phyloP scores from a whole-genome alignment of 305 asterid species.

The Solanum chacoense region DNA sequence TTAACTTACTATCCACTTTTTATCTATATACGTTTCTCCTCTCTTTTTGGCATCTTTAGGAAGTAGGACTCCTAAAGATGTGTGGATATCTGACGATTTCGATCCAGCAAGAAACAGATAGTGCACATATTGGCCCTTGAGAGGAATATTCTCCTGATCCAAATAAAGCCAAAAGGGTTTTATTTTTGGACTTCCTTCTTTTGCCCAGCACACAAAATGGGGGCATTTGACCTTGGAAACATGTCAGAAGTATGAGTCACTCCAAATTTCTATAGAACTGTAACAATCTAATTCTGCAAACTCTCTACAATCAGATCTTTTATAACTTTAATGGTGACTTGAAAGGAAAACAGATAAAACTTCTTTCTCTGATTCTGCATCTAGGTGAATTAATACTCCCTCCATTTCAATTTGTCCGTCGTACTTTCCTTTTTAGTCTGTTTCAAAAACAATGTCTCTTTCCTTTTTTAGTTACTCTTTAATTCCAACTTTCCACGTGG shows the following conservation, averaged over 20 bases:
- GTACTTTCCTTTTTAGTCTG: background rate
- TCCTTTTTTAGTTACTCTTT: background rate
- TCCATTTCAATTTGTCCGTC: background rate
- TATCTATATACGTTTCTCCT: background rate
- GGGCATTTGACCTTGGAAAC: background rate
- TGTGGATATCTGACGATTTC: background rate
- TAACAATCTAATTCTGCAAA: background rate
- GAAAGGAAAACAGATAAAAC: background rate
- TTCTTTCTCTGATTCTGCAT: background rate
- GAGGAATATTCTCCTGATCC: background rate
- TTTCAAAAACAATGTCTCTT: background rate
- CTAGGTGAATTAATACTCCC: background rate
- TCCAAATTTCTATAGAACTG: background rate
- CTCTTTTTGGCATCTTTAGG: background rate
- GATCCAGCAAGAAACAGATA: background rate
- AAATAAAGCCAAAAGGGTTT: background rate
- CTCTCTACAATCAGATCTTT: background rate
- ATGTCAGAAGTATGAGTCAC: background rate
- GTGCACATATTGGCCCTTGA: background rate
- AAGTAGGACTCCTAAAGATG: background rate
- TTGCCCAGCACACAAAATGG: background rate
- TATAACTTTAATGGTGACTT: background rate
- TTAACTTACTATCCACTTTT: background rate
- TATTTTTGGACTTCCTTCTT: background rate
- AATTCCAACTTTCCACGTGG: background rate